Evolutionary conservation across 2,329 filamentous ascomycete genomes (phyloP).

Genomic region (Stachybotrys elegans): DNA sequence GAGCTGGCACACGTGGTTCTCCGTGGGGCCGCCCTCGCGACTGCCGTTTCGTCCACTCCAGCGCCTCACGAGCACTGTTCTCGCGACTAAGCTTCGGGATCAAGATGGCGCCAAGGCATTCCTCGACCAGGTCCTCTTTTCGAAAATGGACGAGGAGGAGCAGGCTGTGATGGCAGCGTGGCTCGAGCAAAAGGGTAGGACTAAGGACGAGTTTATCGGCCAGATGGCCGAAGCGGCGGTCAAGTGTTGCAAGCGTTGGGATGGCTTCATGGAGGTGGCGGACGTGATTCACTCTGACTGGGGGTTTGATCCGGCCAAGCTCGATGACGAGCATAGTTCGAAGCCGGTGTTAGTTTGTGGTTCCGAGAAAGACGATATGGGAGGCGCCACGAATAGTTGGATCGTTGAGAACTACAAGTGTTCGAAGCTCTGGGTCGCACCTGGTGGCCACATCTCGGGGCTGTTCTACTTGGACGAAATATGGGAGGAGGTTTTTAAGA

Average conservation of each 20-base stretch:
- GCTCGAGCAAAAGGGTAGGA: constrained; percentile 4
- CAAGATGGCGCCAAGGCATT: constrained; percentile 11
- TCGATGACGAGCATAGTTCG: constrained; percentile 11
- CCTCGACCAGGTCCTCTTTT: constrained; percentile 8
- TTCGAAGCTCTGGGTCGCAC: constrained; percentile 9
- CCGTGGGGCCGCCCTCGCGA: constrained; percentile 10
- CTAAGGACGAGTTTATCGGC: constrained; percentile 7
- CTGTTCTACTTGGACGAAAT: constrained; percentile 16
- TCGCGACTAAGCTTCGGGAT: constrained; percentile 8
- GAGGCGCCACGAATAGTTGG: constrained; percentile 14
- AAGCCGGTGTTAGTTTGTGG: constrained; percentile 14
- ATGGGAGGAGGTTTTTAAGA: constrained; percentile 9
- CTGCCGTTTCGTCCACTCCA: constrained; percentile 12
- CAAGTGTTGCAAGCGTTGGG: constrained; percentile 12
- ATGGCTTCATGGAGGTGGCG: constrained; percentile 17
- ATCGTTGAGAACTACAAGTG: constrained; percentile 12
- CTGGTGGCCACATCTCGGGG: constrained; percentile 14
- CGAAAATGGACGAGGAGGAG: constrained; percentile 11
- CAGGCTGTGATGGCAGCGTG: constrained; percentile 4
- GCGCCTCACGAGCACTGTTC: constrained; percentile 6
- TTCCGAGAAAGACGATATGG: constrained; percentile 10
- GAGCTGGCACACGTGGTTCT: constrained; percentile 14
- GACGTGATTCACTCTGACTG: constrained; percentile 17
- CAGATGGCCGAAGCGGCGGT: constrained; percentile 9
- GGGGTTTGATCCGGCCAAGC: constrained; percentile 12